phyloP scores from a whole-genome alignment of 1,284 basidiomycete genomes.

The Cutaneotrichosporon sp. region DNA sequence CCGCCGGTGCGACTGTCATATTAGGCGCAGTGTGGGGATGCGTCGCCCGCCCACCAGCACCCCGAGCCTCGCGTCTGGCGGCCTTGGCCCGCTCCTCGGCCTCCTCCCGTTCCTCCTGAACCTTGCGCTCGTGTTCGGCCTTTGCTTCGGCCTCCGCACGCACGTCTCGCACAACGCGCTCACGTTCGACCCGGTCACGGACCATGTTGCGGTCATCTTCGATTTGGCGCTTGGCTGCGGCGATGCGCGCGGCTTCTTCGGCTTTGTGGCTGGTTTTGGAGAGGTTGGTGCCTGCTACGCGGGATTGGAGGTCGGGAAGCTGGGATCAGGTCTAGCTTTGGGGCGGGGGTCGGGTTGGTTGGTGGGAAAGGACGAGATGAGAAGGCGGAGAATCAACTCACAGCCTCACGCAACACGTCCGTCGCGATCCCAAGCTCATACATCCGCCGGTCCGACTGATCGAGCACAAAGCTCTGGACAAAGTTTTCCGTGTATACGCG shows the following conservation, averaged over 20 bases:
- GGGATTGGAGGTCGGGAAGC: constrained; percentile 30
- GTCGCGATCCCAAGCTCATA: constrained; percentile 42
- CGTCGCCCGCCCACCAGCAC: neutral
- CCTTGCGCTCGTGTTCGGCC: constrained; percentile 1
- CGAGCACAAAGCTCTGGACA: constrained; percentile 34
- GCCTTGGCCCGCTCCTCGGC: neutral
- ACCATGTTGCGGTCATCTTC: constrained; percentile 47
- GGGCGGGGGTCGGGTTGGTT: too few species aligned
- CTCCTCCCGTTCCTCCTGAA: neutral
- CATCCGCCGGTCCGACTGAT: constrained; percentile 33
- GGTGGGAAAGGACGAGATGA: too few species aligned
- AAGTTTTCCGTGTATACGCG: constrained; percentile 40
- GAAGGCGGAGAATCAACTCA: constrained; percentile 26
- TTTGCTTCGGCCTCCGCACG: constrained; percentile 21
- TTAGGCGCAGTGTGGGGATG: constrained; percentile 4
- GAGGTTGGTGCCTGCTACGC: constrained; percentile 17
- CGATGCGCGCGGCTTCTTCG: constrained; percentile 40
- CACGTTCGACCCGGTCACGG: constrained; percentile 36
- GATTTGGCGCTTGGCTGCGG: constrained; percentile 37
- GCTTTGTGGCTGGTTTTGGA: constrained; percentile 25
- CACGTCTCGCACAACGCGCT: constrained; percentile 32
- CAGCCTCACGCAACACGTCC: constrained; percentile 38
- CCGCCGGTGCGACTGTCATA: neutral
- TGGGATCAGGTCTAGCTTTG: constrained; percentile 15
- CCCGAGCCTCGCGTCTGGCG: neutral